Base-by-base conservation (phyloP, 768 basidiomycete species). In the Leccinum fibrillosum region DNA sequence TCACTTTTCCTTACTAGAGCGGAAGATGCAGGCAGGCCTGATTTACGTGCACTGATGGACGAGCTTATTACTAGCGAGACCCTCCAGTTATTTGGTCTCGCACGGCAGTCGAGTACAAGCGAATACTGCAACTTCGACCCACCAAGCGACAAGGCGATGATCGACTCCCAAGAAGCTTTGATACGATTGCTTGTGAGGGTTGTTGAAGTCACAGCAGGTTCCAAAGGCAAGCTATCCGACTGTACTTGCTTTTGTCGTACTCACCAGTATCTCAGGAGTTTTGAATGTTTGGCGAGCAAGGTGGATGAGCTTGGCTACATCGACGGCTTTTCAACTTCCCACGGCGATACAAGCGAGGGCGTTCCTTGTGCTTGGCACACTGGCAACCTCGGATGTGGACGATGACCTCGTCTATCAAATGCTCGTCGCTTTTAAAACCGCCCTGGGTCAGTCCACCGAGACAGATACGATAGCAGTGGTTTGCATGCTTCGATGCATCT, bases 341-440 rank as follows among this genome's bases (percentile, higher is more conserved):
- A 88, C 92, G 0, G 86, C 89, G 2, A 83, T 94, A n/a, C 94
- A 96, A 68, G 85, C 89, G 26, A 86, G 92, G 10, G 90, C 92
- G 0, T 96, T 95, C 70, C 82, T 90, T 32, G 85, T 89, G 3
- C 81, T 97, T 9, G 90, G 90, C 4, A 80, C 82, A n/a, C 80
- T 95, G n/a, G 87, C 91, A 15, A 83, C 83, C 4, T 82, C 88
- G 2, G 91, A 94, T 25, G 89, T 94, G 44, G 94, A 97, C 62
- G 94, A 95, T 60, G 94, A 97, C 68, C 84, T 94, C 62, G 77
- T 96, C 54, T 96, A 95, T 65, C 94, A 97, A 69, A 92, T 96
- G 73, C 82, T 95, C 9, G 89, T 94, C 6, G 92, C 94, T 1
- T 86, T 95, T 72, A 84, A 83, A 61, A 86, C 81, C 0, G 88